Base-by-base conservation (phyloP, 345 rosid genomes). In the Euclidium syriacum region DNA sequence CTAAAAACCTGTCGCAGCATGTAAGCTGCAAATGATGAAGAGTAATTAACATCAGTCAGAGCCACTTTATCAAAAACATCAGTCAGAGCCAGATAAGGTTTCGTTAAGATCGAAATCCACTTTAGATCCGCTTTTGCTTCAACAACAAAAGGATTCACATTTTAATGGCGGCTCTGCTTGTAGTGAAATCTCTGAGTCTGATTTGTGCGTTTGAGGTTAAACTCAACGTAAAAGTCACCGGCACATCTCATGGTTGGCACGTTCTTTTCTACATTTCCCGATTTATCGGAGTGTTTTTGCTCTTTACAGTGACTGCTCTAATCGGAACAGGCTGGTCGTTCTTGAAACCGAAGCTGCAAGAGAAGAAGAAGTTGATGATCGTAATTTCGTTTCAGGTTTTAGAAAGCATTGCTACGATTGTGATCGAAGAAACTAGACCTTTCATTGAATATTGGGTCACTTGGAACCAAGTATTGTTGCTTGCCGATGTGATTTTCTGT, bases 301-400 rank as follows among this genome's bases (percentile, higher is more conserved):
- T 91, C n/a, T 91, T 86, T 39, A 84, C 85, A 5, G 96, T 91
- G 58, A 88, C 88, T 14, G 85, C 88, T 22, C 80, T 85, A 81
- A 73, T 91, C 24, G 96, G 91, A 4, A 88, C 84, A 11, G 96
- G 96, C 3, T 88, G 96, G 96, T 91, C 96, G 0, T 83, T 84
- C 60, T 70, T 88, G n/a, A n/a, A n/a, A n/a, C n/a, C n/a, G n/a
- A n/a, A n/a, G n/a, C n/a, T n/a, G n/a, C n/a, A n/a, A n/a, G n/a
- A n/a, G 71, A 92, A 80, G 65, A 88, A 85, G 92, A 88, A 81
- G 53, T 64, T 91, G 77, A 84, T 88, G 95, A 79, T 86, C 30
- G 98, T 88, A 64, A 70, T 91, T 29, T 95, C 91, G 1, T 80
- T 62, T 62, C 48, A 26, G 29, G 58, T 50, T 49, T 17, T 62